Evolutionary conservation across 441 rosid species (phyloP), one percentile per base, ranked within the genome.

Genomic region (Geranium incanum): DNA sequence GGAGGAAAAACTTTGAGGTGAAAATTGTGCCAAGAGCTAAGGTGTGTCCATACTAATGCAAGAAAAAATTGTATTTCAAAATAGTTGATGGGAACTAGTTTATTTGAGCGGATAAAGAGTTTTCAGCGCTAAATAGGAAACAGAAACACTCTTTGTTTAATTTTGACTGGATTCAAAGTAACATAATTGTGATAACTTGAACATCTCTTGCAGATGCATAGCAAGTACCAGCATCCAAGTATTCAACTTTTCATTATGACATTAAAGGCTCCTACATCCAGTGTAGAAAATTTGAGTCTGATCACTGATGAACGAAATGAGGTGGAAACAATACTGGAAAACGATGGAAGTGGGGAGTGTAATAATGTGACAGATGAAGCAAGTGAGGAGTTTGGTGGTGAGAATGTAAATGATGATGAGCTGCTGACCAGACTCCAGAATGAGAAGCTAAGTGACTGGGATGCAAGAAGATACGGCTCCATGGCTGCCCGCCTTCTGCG

Each of bases 401-500:
- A 69, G 72, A 70, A 43, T 59, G 78, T 79, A 6, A 67, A 69
- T 69, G 81, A 79, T 66, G 83, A 83, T 69, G 68, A 77, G 16
- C 66, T 23, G 64, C 38, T 70, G 48, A 80, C 69, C 39, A 80
- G 75, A 75, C 73, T 81, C 52, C 84, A 81, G 6, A 75, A 74
- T 0, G 87, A 81, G 23, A 74, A 84, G 76, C 87, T 91, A 67
- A 87, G 86, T 19, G 95, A 90, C 45, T 94, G 99, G 99, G 97
- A 94, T 76, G 85, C 88, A 63, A 87, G 99, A 81, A 86, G 99
- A 79, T 85, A 85, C 36, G 99, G 99, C 38, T 85, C 92, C n/a
- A 83, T 87, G 85, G 97, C 99, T 60, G 99, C 99, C 18, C 87
- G 97, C 73, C 97, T 91, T 81, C 97, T 90, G 65, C 86, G 83